These are phyloP conservation scores for Naumovozyma dairenensis DNA, from an alignment of 805 yeast species.

Conservation along the genomic window DNA sequence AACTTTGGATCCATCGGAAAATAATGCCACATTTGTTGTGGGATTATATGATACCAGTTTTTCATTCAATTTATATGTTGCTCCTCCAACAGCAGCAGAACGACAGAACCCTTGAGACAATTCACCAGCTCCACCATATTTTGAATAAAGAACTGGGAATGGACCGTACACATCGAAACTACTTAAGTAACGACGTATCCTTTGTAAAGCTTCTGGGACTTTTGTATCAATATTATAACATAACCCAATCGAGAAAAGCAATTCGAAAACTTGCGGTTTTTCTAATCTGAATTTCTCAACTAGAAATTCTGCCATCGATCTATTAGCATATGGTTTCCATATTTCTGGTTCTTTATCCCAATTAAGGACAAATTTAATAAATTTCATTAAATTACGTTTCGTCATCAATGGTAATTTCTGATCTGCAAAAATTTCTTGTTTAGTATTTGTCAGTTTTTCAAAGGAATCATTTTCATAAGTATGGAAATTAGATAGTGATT, in stretches of 20 bases:
- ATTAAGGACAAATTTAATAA: slow-evolving; percentile 73
- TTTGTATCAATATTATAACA: slow-evolving; percentile 49
- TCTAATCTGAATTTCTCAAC: slow-evolving; percentile 58
- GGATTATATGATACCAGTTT: slow-evolving; percentile 57
- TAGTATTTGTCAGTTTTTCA: slow-evolving; percentile 75
- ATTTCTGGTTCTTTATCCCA: slow-evolving; percentile 52
- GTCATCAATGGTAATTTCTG: slow-evolving; percentile 64
- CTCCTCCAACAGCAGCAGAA: slow-evolving; percentile 96
- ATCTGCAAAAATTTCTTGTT: slow-evolving; percentile 89
- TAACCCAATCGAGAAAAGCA: slow-evolving; percentile 78
- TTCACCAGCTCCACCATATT: slow-evolving; percentile 95
- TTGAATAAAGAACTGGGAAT: slow-evolving; percentile 85
- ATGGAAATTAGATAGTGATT: slow-evolving; percentile 79
- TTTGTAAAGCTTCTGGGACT: slow-evolving; percentile 66
- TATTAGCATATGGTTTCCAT: slow-evolving; percentile 46
- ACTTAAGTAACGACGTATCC: slow-evolving; percentile 72
- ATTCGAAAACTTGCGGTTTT: slow-evolving; percentile 67
- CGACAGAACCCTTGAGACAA: slow-evolving; percentile 94
- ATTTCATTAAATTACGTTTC: slow-evolving; percentile 76
- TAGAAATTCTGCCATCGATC: slow-evolving; percentile 52
- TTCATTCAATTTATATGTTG: slow-evolving; percentile 80
- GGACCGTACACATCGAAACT: slow-evolving; percentile 89
- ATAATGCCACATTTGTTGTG: slow-evolving; percentile 52
- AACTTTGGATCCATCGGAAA: slow-evolving; percentile 66
- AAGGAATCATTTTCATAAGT: slow-evolving; percentile 89